Evolutionary conservation across 176 grass and related monocot species (phyloP).

Genomic region (Rhynchospora tenuis): DNA sequence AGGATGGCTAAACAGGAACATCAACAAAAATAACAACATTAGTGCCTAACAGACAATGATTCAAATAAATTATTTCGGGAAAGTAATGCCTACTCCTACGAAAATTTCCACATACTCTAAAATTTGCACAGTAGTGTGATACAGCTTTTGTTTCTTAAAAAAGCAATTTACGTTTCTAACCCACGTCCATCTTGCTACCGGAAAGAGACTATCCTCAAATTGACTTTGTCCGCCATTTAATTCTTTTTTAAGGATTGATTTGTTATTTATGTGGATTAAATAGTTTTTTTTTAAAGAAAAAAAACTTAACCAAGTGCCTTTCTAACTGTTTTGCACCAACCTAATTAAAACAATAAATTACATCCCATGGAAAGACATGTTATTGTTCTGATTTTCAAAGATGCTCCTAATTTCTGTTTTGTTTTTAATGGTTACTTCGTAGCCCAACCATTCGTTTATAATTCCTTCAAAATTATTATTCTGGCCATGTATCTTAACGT

Average conservation of each 20-base stretch:
- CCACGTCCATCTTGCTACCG: not conserved
- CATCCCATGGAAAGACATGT: too few species aligned
- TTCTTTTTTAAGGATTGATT: not conserved
- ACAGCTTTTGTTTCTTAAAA: not conserved
- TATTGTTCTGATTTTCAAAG: too few species aligned
- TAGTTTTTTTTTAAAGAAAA: not conserved
- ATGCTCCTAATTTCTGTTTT: too few species aligned
- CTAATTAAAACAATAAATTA: not conserved
- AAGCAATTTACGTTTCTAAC: not conserved
- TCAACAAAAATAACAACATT: not conserved
- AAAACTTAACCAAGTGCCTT: not conserved
- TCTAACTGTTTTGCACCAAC: not conserved
- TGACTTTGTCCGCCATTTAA: not conserved
- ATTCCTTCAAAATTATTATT: too few species aligned
- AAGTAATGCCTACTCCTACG: not conserved
- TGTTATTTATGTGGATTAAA: not conserved
- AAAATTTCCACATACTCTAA: not conserved
- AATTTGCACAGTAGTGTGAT: not conserved
- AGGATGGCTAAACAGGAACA: not conserved
- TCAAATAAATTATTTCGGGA: not conserved
- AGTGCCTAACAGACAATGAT: not conserved
- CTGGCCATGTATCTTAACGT: too few species aligned
- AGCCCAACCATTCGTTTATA: too few species aligned
- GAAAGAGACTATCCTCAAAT: not conserved
- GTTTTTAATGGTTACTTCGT: too few species aligned